These are phyloP conservation scores for Calocybe gangraenosa DNA, from an alignment of 768 basidiomycete species.

Conservation along the genomic window DNA sequence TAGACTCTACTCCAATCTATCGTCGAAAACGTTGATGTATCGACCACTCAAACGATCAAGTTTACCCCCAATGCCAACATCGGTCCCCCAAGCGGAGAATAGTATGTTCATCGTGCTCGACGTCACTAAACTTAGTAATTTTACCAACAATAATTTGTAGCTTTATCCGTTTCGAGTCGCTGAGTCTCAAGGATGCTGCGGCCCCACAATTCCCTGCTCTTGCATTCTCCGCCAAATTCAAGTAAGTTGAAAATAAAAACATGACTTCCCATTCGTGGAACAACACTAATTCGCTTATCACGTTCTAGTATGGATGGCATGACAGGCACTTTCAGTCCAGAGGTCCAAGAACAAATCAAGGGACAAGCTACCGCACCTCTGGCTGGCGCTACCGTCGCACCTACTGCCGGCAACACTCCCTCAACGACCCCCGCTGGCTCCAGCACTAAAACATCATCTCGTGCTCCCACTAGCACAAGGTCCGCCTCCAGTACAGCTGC, in stretches of 20 bases:
- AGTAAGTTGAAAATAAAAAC: conserved; percentile 37
- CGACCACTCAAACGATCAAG: conserved; percentile 35
- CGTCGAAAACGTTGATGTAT: conserved; percentile 44
- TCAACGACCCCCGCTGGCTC: conserved; percentile 18
- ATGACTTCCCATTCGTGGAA: not conserved
- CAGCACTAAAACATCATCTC: conserved; percentile 15
- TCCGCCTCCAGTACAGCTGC: conserved; percentile 13
- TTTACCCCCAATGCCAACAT: conserved; percentile 50
- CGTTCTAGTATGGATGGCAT: conserved; percentile 56
- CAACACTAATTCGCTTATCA: not conserved
- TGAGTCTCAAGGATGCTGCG: conserved; percentile 43
- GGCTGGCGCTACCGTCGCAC: conserved; percentile 30
- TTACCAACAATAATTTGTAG: conserved; percentile 27
- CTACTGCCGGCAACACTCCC: conserved; percentile 20
- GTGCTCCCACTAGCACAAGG: conserved; percentile 13
- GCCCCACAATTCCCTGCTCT: conserved; percentile 53
- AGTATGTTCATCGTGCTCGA: conserved; percentile 37
- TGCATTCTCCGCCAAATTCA: conserved; percentile 78
- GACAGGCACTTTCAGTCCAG: conserved; percentile 63
- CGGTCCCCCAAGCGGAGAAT: conserved; percentile 52
- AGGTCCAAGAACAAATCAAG: conserved; percentile 53
- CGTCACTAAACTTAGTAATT: not conserved
- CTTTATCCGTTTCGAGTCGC: conserved; percentile 77
- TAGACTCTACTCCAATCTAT: conserved; percentile 58
- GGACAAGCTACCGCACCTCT: conserved; percentile 58